Evolutionary conservation across 768 basidiomycete genomes (phyloP).

Genomic region (Boletus fagicola): DNA sequence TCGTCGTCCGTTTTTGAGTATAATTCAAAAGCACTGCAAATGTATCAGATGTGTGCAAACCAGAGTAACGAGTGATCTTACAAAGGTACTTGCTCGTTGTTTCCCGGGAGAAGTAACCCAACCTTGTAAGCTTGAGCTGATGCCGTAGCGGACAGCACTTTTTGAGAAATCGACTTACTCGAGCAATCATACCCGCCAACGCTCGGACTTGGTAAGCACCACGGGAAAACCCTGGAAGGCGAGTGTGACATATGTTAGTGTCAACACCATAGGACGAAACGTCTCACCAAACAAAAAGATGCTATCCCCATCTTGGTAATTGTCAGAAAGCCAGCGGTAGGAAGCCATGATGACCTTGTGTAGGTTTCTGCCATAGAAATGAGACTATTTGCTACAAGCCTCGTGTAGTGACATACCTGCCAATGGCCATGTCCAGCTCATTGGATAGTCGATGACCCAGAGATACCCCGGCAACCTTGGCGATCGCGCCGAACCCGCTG

Average conservation of each 20-base stretch:
- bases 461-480: conserved; percentile 22
- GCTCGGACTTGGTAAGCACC: conserved; percentile 46
- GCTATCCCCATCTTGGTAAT: conserved; percentile 37
- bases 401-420: conserved; percentile 28
- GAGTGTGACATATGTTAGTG: not conserved
- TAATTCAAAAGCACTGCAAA: conserved; percentile 38
- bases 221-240: conserved; percentile 41
- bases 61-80: conserved; percentile 9
- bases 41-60: not conserved
- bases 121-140: conserved; percentile 28
- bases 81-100: conserved; percentile 42
- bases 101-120: conserved; percentile 40
- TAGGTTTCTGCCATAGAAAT: conserved; percentile 31
- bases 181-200: conserved; percentile 44
- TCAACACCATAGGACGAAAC: not conserved
- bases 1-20: conserved; percentile 31
- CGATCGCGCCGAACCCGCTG: conserved; percentile 40
- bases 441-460: conserved; percentile 22
- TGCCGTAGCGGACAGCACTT: no score
- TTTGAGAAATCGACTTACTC: conserved; percentile 19
- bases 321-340: conserved; percentile 43
- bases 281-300: conserved; percentile 42
- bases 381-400: not conserved
- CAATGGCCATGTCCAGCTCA: conserved; percentile 37
- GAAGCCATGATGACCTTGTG: conserved; percentile 34